Evolutionary conservation across 192 early-diverging fungal genomes (phyloP), one percentile per base, ranked within the genome.

Genomic region (Kappamyces sp.): DNA sequence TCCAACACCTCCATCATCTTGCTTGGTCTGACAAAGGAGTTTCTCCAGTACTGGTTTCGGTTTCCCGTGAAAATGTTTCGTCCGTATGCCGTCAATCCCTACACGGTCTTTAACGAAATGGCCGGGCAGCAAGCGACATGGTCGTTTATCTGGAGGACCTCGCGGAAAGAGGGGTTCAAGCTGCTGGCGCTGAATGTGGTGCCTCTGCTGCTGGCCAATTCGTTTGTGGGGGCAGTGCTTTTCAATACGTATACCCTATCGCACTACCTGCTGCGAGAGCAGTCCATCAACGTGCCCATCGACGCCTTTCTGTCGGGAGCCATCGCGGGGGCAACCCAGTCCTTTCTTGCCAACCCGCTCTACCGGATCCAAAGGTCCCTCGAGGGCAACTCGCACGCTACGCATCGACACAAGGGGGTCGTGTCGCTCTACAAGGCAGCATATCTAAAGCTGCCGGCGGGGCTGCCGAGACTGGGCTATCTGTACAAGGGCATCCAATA

Each of bases 41-140:
- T 73, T 4, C 51, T 79, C 50, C 69, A 74, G 43, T 75, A 70
- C 72, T 78, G 67, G 68, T 79, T 79, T 42, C 60, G 68, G 22
- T 35, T 75, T n/a, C 78, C 78, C 8, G 65, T 78, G 14, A 80
- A 80, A 46, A 53, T 80, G 5, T 80, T 80, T 47, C 54, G 74
- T 2, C 74, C 74, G 4, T 64, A 65, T 51, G 63, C 69, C 5
- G 66, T 80, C 49, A 80, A 75, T 60, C 75, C 78, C n/a, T 78
- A 66, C 65, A 9, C 68, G 43, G 63, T 78, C 22, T 45, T 80
- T 3, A 47, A 57, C 14, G 29, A 45, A 36, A 75, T 78, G 70
- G 75, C 78, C 11, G 75, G 73, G 4, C 48, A 59, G 49, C 57
- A 49, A 35, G 37, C 61, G 1, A 34, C 31, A 2, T 40, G 66